Evolutionary conservation across 805 yeast genomes (phyloP).

Genomic region (Saccharomycopsis malanga): DNA sequence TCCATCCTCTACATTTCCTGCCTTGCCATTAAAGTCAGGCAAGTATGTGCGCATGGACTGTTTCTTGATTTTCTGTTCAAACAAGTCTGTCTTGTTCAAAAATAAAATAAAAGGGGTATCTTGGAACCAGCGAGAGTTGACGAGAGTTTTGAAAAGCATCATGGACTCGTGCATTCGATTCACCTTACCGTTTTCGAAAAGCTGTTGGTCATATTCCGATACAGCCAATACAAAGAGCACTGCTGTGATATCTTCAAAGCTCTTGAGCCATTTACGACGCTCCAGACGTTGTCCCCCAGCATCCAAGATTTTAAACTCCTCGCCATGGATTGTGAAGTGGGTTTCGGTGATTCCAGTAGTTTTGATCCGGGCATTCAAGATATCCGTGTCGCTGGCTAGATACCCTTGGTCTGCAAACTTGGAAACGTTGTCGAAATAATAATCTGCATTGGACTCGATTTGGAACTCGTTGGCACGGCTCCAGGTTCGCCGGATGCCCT

Average conservation of each 20-base stretch:
- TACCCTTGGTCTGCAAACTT: conserved; percentile 61
- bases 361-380: conserved; percentile 83
- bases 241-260: conserved; percentile 85
- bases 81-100: conserved; percentile 79
- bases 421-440: conserved; percentile 68
- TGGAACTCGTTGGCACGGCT: conserved; percentile 69
- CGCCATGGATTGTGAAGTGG: conserved; percentile 57
- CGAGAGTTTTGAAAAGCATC: conserved; percentile 70
- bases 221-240: conserved; percentile 84
- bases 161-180: conserved; percentile 90
- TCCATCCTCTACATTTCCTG: conserved; percentile 60
- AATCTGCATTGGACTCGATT: conserved; percentile 73
- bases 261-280: conserved; percentile 93
- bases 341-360: conserved; percentile 95
- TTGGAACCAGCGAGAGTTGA: conserved; percentile 79
- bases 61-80: conserved; percentile 58
- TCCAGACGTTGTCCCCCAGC: conserved; percentile 98
- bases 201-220: conserved; percentile 85
- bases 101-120: conserved; percentile 86
- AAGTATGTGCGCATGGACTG: conserved; percentile 67
- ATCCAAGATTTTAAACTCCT: conserved; percentile 72
- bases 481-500: conserved; percentile 56
- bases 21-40: conserved; percentile 68
- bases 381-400: conserved; percentile 72
- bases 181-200: conserved; percentile 83